Conservation (phyloP, 257 asterid species). For the Solanum arcanum region DNA sequence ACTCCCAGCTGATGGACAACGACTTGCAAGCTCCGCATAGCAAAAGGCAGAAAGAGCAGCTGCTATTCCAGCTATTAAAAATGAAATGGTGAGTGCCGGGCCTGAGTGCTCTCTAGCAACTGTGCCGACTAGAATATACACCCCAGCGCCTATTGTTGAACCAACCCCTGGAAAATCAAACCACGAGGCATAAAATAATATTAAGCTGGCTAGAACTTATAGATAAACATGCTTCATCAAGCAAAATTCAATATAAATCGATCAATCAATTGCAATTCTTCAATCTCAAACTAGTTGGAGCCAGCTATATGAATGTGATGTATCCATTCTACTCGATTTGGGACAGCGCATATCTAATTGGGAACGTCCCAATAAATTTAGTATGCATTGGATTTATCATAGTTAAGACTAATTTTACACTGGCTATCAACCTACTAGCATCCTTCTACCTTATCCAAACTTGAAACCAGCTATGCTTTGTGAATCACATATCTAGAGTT, state of each 20-base stretch:
- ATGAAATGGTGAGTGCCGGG: conserved; percentile 82
- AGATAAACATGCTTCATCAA: background rate
- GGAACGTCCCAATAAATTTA: background rate
- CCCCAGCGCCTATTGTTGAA: conserved; percentile 94
- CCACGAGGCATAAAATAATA: background rate
- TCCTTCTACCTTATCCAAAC: background rate
- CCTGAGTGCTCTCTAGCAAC: conserved; percentile 98
- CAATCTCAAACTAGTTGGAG: background rate
- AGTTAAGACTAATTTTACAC: background rate
- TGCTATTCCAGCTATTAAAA: conserved; percentile 88
- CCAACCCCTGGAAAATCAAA: conserved; percentile 69
- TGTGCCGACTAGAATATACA: conserved; percentile 84
- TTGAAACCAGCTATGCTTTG: background rate
- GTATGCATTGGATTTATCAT: background rate
- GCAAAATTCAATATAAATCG: background rate
- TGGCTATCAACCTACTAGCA: background rate
- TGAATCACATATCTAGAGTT: background rate
- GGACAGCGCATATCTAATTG: background rate
- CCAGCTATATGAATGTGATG: background rate
- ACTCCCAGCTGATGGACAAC: conserved; percentile 98
- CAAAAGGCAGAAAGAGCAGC: conserved; percentile 97
- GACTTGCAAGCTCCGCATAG: conserved; percentile 88
- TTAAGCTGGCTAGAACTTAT: background rate
- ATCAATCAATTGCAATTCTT: background rate
- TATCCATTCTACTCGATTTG: background rate